Base-by-base conservation (phyloP, 768 basidiomycete genomes). In the Pleurotus cornucopiae region DNA sequence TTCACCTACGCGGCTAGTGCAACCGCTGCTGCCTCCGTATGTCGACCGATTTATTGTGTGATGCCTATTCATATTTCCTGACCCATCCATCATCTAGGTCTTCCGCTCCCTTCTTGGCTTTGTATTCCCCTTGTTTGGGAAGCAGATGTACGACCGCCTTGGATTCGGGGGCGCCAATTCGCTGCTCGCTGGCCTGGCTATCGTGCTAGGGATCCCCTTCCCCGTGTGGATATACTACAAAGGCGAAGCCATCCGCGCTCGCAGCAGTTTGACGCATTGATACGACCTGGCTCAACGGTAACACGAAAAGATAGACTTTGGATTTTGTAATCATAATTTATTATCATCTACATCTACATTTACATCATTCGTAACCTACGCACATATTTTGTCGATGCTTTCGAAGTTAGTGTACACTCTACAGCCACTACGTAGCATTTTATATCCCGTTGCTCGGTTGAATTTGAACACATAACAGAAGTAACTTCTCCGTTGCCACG, bases 1-100 rank as follows among this genome's bases (percentile, higher is more conserved):
- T 89, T 88, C 70, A 73, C 73, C 2, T 89, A 80, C 61, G 86
- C 86, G 41, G 89, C 88, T 11, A 85, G 83, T 61, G 89, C 86
- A 1, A 68, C 81, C 5, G 82, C 86, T 0, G 20, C 20, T 20
- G 20, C 20, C 20, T 20, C 20, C 2, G 20, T 20, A 20, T 20
- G 20, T 20, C 20, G 20, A 20, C 20, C 20, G 20, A 20, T 20
- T 20, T 2, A 2, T 2, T 38, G 20, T 12, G 18, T 51, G 46
- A 18, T 3, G 7, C 23, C 53, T 5, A 12, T n/a, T 38, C 54
- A 23, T 41, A 26, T 46, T 30, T 44, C 23, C 38, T 44, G 5
- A 45, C 56, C 41, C 26, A 61, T 20, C 18, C 37, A 14, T 23
- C 25, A 26, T 57, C 46, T 21, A 77, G 75, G 69, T 80, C 34